Conservation (phyloP, 1,284 basidiomycete genomes). For the Porogramme epimiltina region DNA sequence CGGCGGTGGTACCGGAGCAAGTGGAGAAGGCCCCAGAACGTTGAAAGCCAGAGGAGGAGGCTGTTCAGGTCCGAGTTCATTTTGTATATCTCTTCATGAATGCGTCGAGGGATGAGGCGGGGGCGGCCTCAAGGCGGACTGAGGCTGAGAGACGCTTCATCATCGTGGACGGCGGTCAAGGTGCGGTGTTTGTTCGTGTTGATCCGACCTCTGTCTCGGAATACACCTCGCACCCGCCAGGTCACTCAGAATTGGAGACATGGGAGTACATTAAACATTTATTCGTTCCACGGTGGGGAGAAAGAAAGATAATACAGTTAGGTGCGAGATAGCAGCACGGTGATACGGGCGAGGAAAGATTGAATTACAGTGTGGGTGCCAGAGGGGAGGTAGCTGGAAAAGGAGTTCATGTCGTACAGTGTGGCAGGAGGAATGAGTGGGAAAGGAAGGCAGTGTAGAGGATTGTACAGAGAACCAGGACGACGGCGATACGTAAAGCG, state of each 20-base stretch:
- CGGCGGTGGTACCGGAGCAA: conserved; percentile 11
- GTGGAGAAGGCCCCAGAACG: conserved; percentile 25
- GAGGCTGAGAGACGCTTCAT: no score
- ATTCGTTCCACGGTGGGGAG: no score
- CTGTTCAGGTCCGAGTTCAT: neutral
- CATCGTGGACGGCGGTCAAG: no score
- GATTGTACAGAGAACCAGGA: neutral
- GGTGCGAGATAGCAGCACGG: neutral
- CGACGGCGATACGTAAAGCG: neutral
- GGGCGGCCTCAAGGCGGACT: no score
- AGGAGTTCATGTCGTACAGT: no score
- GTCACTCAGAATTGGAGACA: neutral
- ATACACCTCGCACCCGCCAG: no score
- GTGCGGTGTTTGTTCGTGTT: no score
- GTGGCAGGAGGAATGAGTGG: neutral
- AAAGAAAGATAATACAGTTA: neutral
- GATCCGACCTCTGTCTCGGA: no score
- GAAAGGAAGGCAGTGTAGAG: neutral
- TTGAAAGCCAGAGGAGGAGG: conserved; percentile 11
- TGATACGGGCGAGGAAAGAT: neutral
- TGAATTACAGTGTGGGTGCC: neutral
- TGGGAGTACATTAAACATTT: neutral
- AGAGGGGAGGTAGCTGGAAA: neutral
- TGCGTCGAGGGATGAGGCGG: neutral
- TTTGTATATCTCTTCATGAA: neutral